These are phyloP conservation scores for Vitis vinifera DNA, from an alignment of 164 flowering plant genomes.

Conservation along the genomic window DNA sequence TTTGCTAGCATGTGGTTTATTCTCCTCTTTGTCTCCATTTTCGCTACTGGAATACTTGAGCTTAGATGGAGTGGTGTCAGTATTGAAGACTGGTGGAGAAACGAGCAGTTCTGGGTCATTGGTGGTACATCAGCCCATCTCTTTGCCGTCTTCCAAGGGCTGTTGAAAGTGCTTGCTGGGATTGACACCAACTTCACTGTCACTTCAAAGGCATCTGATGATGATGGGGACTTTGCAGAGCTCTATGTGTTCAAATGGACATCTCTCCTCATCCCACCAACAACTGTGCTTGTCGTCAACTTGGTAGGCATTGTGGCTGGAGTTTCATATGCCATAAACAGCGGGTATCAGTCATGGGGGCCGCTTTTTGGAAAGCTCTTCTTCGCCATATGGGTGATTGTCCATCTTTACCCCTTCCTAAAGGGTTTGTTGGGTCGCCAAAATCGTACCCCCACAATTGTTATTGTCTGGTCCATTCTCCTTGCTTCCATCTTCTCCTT, in stretches of 20 bases:
- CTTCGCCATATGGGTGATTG: slow-evolving; percentile 90
- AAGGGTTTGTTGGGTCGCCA: slow-evolving; percentile 92
- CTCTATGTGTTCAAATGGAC: slow-evolving; percentile 96
- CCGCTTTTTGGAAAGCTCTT: slow-evolving; percentile 94
- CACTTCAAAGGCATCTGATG: slow-evolving; percentile 92
- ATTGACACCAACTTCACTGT: slow-evolving; percentile 97
- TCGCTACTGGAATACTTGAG: slow-evolving; percentile 83
- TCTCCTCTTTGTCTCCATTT: slow-evolving; percentile 80
- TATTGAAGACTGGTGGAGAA: slow-evolving; percentile 98
- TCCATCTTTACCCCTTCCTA: slow-evolving; percentile 90
- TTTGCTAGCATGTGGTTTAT: slow-evolving; percentile 91
- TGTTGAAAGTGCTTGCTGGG: slow-evolving; percentile 89
- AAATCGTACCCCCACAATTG: slow-evolving; percentile 91
- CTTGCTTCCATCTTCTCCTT: slow-evolving; percentile 96
- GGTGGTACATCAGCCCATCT: slow-evolving; percentile 98
- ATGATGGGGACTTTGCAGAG: slow-evolving; percentile 92
- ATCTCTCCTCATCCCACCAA: slow-evolving; percentile 88
- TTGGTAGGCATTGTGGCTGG: slow-evolving; percentile 93
- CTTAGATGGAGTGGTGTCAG: slow-evolving; percentile 93
- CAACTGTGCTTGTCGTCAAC: slow-evolving; percentile 83
- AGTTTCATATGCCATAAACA: slow-evolving; percentile 87
- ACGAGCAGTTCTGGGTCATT: slow-evolving; percentile 98
- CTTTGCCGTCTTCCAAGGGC: slow-evolving; percentile 95
- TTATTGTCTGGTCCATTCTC: slow-evolving; percentile 92
- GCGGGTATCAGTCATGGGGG: slow-evolving; percentile 98